Evolutionary conservation across 2,329 filamentous ascomycete genomes (phyloP), one percentile per base, ranked within the genome.

Genomic region (Tolypocladium nubicola): DNA sequence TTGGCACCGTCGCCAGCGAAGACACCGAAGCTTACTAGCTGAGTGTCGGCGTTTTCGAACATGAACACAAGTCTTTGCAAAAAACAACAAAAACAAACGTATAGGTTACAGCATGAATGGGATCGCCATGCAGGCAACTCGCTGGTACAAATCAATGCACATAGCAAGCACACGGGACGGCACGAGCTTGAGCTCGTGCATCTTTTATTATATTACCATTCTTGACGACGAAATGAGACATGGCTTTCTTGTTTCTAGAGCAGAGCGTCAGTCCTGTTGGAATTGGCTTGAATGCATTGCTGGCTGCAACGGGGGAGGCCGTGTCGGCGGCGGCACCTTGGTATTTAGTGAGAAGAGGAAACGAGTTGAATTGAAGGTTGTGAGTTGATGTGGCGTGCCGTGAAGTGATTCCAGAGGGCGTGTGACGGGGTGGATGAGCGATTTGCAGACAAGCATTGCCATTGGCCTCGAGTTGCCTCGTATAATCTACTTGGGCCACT

Each of bases 11-110:
- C 50, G 59, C 60, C 13, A 71, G 69, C 55, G 63, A 67, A 54
- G 70, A 73, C 50, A 70, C 71, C 50, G 71, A 72, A 53, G 72
- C 70, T n/a, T 72, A 72, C 56, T 72, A 67, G 63, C 59, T 52
- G 33, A 54, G 56, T 40, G 56, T 54, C n/a, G 33, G 43, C 19
- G 52, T n/a, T 11, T 10, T 8, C 4, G 9, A 13, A 50, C 26
- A 3, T 9, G 9, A 13, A 50, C 26, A 3, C 19, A 11, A 8
- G 19, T 52, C 19, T 19, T 8, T 4, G 19, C 16, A 50, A 33
- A 13, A n/a, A 10, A 26, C 4, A 45, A 33, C 30, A 33, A 39
- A 14, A 30, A 50, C 30, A 35, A 6, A 1, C 47, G 30, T 10
- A 1, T 33, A 9, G 26, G n/a, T 19, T 13, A 19, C 26, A 39